phyloP scores from a whole-genome alignment of 352 stramenopile genomes.

The Phytophthora fragariae region DNA sequence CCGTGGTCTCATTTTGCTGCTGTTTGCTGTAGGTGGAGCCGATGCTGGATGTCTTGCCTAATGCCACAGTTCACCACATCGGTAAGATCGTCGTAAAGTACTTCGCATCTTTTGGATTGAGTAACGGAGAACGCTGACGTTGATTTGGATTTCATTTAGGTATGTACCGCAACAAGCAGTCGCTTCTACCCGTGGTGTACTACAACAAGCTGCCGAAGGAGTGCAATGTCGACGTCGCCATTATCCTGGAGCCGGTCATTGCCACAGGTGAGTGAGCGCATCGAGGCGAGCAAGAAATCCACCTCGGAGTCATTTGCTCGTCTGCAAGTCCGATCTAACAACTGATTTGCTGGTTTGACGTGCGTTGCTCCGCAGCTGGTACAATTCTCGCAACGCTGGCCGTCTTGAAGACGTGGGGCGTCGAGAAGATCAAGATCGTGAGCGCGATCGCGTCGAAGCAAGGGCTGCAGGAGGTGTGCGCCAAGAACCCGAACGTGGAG shows the following conservation, averaged over 20 bases:
- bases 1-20: neutral
- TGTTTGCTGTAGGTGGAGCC: conserved; percentile 89
- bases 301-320: neutral
- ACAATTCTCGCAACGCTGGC: conserved; percentile 95
- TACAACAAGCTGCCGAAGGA: conserved; percentile 98
- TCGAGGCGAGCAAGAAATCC: neutral
- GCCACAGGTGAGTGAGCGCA: conserved; percentile 77
- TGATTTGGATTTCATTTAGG: conserved; percentile 31
- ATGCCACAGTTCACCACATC: conserved; percentile 97
- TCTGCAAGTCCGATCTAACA: neutral
- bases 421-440: conserved; percentile 94
- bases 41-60: conserved; percentile 97
- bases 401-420: conserved; percentile 97
- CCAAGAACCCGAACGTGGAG: conserved; percentile 82
- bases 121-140: conserved; percentile 4
- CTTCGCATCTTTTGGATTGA: conserved; percentile 2
- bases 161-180: conserved; percentile 93
- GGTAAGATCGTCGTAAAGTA: conserved; percentile 63
- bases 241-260: conserved; percentile 98
- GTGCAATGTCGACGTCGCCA: conserved; percentile 93
- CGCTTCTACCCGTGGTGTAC: conserved; percentile 97
- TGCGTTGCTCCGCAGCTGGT: conserved; percentile 48
- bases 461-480: conserved; percentile 88
- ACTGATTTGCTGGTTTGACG: neutral
- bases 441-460: conserved; percentile 94